Conservation (phyloP, 768 basidiomycete species). For the Amyloporia xantha region DNA sequence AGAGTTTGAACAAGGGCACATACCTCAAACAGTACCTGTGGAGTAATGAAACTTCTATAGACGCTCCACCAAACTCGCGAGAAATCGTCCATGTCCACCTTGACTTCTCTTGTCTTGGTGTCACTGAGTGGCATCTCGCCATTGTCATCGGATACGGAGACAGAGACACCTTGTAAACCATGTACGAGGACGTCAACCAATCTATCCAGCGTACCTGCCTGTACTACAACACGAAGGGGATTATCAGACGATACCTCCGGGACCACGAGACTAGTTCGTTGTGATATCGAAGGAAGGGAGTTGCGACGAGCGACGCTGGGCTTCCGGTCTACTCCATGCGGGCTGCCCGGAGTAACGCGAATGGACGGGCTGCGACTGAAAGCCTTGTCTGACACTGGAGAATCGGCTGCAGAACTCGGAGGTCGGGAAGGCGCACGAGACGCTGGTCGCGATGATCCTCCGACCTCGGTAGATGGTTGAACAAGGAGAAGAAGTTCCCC, state of each 20-base stretch:
- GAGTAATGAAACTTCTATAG: slow-evolving; percentile 77
- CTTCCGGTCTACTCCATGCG: slow-evolving; percentile 66
- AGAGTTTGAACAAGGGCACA: slow-evolving; percentile 11
- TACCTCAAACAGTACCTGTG: slow-evolving; percentile 82
- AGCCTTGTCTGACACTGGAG: slow-evolving; percentile 30
- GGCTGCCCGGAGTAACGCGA: slow-evolving; percentile 63
- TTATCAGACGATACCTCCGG: slow-evolving; percentile 63
- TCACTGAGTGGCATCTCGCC: slow-evolving; percentile 77
- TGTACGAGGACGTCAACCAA: slow-evolving; percentile 72
- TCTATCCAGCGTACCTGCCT: slow-evolving; percentile 70
- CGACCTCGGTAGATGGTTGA: slow-evolving; percentile 38
- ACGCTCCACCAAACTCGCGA: slow-evolving; percentile 76
- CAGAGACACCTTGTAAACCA: slow-evolving; percentile 70
- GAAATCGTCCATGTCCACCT: slow-evolving; percentile 70
- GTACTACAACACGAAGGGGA: slow-evolving; percentile 68
- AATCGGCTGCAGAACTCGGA: slow-evolving; percentile 52
- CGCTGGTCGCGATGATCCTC: slow-evolving; percentile 43
- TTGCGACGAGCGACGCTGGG: slow-evolving; percentile 66
- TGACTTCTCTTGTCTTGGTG: slow-evolving; percentile 64
- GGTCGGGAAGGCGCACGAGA: slow-evolving; percentile 66
- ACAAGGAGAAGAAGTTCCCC: slow-evolving; percentile 72
- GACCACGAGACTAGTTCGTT: slow-evolving; percentile 48
- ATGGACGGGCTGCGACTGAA: slow-evolving; percentile 65
- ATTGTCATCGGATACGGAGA: slow-evolving; percentile 80
- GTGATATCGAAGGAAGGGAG: slow-evolving; percentile 73